These are phyloP conservation scores for Hanseniaspora nectarophila DNA, from an alignment of 805 yeast genomes.

Conservation along the genomic window DNA sequence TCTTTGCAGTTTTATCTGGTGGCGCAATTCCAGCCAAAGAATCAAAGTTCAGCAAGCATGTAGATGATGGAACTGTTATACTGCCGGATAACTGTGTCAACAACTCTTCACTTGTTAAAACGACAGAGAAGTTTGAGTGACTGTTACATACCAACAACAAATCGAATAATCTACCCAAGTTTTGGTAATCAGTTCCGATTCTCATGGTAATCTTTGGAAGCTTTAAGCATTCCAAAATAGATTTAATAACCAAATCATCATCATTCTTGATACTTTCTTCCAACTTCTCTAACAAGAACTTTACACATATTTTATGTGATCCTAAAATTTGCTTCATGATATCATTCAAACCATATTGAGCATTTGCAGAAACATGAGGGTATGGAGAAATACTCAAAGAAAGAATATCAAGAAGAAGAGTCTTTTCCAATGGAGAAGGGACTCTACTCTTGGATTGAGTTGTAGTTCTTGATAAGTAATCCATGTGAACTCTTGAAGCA, in stretches of 20 bases:
- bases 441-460: slow-evolving; percentile 62
- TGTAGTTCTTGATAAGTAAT: slow-evolving; percentile 62
- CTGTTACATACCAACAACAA: slow-evolving; percentile 43
- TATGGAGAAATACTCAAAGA: slow-evolving; percentile 56
- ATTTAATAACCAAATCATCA: slow-evolving; percentile 47
- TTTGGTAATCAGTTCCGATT: slow-evolving; percentile 45
- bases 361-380: slow-evolving; percentile 53
- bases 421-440: slow-evolving; percentile 52
- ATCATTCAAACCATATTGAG: slow-evolving; percentile 54
- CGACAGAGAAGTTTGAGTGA: slow-evolving; percentile 39
- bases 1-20: slow-evolving; percentile 44
- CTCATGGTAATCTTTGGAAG: slow-evolving; percentile 47
- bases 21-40: slow-evolving; percentile 37
- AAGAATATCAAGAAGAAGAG: slow-evolving; percentile 54
- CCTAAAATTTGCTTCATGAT: slow-evolving; percentile 61
- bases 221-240: slow-evolving; percentile 48
- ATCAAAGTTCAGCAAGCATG: slow-evolving; percentile 41
- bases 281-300: slow-evolving; percentile 38
- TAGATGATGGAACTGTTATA: slow-evolving; percentile 40
- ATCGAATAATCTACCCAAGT: slow-evolving; percentile 37
- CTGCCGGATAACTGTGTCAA: slow-evolving; percentile 33
- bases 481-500: slow-evolving; percentile 61
- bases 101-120: slow-evolving; percentile 37
- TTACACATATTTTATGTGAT: slow-evolving; percentile 45
- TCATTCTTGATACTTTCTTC: slow-evolving; percentile 37